phyloP scores from a whole-genome alignment of 2,329 filamentous ascomycete species.

The Chaetomiaceae sp. region DNA sequence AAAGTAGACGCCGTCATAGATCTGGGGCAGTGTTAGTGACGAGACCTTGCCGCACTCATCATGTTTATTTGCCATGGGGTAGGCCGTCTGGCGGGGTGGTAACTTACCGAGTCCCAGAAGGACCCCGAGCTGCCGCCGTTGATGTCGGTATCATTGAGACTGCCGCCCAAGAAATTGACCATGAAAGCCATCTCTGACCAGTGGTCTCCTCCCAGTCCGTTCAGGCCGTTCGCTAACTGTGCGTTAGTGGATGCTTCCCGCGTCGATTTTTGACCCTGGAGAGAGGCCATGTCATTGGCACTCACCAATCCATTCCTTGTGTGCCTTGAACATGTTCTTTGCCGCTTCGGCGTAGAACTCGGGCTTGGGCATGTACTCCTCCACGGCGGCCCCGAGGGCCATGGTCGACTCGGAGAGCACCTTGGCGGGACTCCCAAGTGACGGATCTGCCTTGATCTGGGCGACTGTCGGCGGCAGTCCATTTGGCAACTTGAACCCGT shows the following conservation, averaged over 20 bases:
- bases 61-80: neutral
- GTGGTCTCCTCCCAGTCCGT: constrained; percentile 49
- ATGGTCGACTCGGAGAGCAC: constrained; percentile 33
- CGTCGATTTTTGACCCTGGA: too few relatives aligned
- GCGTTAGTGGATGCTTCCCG: too few relatives aligned
- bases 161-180: constrained; percentile 51
- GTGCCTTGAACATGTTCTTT: constrained; percentile 41
- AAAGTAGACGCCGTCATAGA: constrained; percentile 58
- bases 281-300: neutral
- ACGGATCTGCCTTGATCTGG: constrained; percentile 43
- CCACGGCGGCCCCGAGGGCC: constrained; percentile 35
- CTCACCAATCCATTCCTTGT: constrained; percentile 34
- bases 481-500: constrained; percentile 28
- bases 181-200: constrained; percentile 61
- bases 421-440: constrained; percentile 31
- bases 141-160: constrained; percentile 50
- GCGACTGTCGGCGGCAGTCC: constrained; percentile 49
- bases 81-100: too few relatives aligned
- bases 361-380: constrained; percentile 32
- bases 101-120: constrained; percentile 40
- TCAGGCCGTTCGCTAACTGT: constrained; percentile 32
- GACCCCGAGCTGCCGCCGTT: constrained; percentile 39
- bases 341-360: constrained; percentile 37
- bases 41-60: too few relatives aligned
- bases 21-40: neutral